Conservation (phyloP, 768 basidiomycete genomes). For the Albatrellus ellisii region DNA sequence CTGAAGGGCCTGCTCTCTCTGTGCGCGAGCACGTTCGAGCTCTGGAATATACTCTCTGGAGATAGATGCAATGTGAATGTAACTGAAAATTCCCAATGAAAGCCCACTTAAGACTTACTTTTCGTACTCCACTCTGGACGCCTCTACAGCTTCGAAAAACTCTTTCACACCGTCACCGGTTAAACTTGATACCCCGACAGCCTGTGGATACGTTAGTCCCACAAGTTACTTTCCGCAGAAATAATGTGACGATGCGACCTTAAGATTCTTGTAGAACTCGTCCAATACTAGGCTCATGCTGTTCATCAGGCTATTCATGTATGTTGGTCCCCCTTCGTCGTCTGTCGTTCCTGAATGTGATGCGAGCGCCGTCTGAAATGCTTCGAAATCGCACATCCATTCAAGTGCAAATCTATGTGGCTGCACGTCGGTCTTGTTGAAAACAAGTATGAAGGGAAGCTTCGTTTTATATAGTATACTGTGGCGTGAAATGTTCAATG, state of each 20-base stretch:
- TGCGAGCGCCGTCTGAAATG: constrained; percentile 80
- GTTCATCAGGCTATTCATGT: constrained; percentile 98
- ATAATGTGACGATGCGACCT: constrained; percentile 30
- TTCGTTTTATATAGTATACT: constrained; percentile 98
- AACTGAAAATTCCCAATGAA: not conserved
- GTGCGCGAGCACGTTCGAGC: constrained; percentile 53
- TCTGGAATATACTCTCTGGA: constrained; percentile 86
- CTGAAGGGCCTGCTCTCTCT: constrained; percentile 49
- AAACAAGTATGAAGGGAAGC: constrained; percentile 92
- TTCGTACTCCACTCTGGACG: constrained; percentile 78
- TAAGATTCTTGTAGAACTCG: constrained; percentile 95
- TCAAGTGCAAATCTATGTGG: constrained; percentile 85
- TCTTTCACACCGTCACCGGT: constrained; percentile 91
- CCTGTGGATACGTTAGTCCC: constrained; percentile 31
- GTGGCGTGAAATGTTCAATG: not conserved
- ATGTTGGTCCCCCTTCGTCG: constrained; percentile 84
- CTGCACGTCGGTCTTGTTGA: constrained; percentile 96
- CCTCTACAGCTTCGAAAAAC: constrained; percentile 87
- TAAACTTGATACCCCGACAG: constrained; percentile 91
- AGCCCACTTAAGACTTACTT: constrained; percentile 34
- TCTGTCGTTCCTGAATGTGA: constrained; percentile 54
- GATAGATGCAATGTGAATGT: not conserved
- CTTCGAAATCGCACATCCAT: constrained; percentile 98
- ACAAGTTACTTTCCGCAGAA: not conserved
- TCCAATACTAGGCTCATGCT: constrained; percentile 97